Evolutionary conservation across 23 red algal species (phyloP).

Genomic region (Gracilaria domingensis): DNA sequence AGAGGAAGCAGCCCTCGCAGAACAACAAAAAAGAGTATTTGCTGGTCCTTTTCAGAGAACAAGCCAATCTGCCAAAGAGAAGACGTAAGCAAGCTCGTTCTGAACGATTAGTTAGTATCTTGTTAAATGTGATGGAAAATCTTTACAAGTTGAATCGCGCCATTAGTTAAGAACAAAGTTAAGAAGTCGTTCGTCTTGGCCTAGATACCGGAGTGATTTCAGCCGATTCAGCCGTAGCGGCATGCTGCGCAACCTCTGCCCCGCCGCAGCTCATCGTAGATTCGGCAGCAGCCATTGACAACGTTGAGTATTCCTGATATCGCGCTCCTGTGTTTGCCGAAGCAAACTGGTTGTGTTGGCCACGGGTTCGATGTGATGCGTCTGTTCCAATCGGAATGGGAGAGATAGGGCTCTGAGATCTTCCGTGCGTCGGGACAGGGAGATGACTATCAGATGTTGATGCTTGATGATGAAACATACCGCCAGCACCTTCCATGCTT

Average conservation of each 20-base stretch:
- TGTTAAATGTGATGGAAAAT: neutral
- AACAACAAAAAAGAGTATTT: conserved; percentile 41
- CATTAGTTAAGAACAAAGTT: conserved; percentile 30
- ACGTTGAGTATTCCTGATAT: conserved; percentile 64
- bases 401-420: conserved; percentile 55
- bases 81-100: neutral
- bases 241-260: conserved; percentile 56
- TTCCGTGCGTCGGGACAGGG: conserved; percentile 35
- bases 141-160: conserved; percentile 39
- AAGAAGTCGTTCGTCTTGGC: conserved; percentile 6
- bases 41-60: neutral
- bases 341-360: neutral
- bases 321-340: conserved; percentile 20
- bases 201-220: conserved; percentile 1
- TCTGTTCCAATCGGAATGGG: conserved; percentile 30
- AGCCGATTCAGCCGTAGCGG: conserved; percentile 65
- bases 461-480: conserved; percentile 68
- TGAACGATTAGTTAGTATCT: neutral
- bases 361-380: conserved; percentile 14
- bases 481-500: conserved; percentile 74
- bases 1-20: conserved; percentile 57
- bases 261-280: conserved; percentile 72
- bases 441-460: conserved; percentile 76
- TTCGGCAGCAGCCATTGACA: conserved; percentile 67
- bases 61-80: neutral